Evolutionary conservation across 2,329 filamentous ascomycete species (phyloP).

Genomic region (Colletotrichum musicola): DNA sequence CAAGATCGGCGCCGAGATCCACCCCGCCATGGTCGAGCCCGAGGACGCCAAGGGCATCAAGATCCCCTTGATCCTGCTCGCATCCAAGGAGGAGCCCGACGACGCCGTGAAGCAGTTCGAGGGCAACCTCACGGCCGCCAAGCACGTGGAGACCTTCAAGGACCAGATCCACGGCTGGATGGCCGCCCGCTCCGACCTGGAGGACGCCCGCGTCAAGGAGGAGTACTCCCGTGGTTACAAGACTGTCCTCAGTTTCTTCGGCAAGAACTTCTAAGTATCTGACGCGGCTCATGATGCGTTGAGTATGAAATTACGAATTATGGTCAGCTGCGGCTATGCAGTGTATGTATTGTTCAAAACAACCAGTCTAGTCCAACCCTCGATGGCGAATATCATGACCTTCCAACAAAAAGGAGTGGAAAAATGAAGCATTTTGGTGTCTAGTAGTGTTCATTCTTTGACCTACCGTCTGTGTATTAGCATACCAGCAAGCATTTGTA

Average conservation of each 20-base stretch:
- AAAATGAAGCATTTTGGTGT: no score
- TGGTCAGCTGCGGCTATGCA: no score
- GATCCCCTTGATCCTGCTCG: slow-evolving; percentile 72
- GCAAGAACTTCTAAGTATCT: slow-evolving; percentile 57
- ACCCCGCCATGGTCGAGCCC: slow-evolving; percentile 75
- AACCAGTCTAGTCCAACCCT: no score
- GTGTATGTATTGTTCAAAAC: no score
- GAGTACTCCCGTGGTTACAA: slow-evolving; percentile 74
- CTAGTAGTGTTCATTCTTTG: no score
- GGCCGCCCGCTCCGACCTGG: slow-evolving; percentile 73
- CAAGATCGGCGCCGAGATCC: slow-evolving; percentile 62
- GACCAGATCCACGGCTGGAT: slow-evolving; percentile 82
- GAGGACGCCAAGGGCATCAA: slow-evolving; percentile 71
- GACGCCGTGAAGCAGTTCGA: slow-evolving; percentile 69
- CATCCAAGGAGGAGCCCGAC: slow-evolving; percentile 73
- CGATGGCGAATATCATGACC: no score
- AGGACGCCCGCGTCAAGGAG: slow-evolving; percentile 67
- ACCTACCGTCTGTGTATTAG: no score
- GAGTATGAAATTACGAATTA: no score
- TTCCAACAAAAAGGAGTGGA: no score
- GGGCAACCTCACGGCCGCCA: slow-evolving; percentile 63
- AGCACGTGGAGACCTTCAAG: slow-evolving; percentile 74
- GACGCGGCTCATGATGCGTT: no score
- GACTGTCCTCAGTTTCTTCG: slow-evolving; percentile 69
- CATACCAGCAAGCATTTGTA: no score